Percentiles rank a stretch among this genome's conserved stretches.
Conservation (phyloP, 2,329 filamentous ascomycete species). For the Colletotrichum graminicola region DNA sequence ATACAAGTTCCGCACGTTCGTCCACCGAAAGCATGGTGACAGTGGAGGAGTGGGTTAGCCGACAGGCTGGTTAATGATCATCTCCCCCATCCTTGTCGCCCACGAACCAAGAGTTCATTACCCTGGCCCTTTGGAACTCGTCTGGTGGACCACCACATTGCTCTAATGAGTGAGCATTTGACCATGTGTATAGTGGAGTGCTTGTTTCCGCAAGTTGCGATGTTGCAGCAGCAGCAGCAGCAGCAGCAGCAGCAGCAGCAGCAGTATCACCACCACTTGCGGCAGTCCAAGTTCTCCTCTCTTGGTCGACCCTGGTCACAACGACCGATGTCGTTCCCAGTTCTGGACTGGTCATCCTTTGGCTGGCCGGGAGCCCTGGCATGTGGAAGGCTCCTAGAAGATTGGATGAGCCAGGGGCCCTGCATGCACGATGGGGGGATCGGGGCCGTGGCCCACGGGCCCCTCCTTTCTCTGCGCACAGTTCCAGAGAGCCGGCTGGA, state of each 20-base stretch:
- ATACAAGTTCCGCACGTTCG: slow-evolving; percentile 8
- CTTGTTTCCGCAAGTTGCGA: slow-evolving; percentile 31
- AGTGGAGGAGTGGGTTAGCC: slow-evolving; percentile 4
- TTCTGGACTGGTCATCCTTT: slow-evolving; percentile 34
- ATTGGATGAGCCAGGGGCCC: slow-evolving; percentile 40
- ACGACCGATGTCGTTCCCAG: slow-evolving; percentile 23
- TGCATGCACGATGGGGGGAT: slow-evolving; percentile 31
- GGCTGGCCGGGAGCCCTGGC: slow-evolving; percentile 31
- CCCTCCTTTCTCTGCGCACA: slow-evolving; percentile 7
- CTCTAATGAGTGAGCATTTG: slow-evolving; percentile 26
- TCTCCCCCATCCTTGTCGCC: background rate
- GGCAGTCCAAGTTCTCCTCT: slow-evolving; percentile 29
- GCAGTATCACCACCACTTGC: slow-evolving; percentile 17
- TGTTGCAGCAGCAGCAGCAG: slow-evolving; percentile 2
- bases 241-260: too few relatives aligned
- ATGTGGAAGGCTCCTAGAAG: slow-evolving; percentile 33
- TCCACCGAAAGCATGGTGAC: slow-evolving; percentile 1
- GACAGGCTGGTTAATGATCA: background rate
- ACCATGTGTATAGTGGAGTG: slow-evolving; percentile 9
- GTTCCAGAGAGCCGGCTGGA: slow-evolving; percentile 32
- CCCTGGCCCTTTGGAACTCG: background rate
- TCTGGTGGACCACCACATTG: slow-evolving; percentile 34
- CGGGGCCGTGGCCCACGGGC: slow-evolving; percentile 23
- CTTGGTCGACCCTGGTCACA: slow-evolving; percentile 21
- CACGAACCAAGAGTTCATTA: slow-evolving; percentile 35